Base-by-base conservation (phyloP, 2,329 filamentous ascomycete species). In the Cercospora beticola region DNA sequence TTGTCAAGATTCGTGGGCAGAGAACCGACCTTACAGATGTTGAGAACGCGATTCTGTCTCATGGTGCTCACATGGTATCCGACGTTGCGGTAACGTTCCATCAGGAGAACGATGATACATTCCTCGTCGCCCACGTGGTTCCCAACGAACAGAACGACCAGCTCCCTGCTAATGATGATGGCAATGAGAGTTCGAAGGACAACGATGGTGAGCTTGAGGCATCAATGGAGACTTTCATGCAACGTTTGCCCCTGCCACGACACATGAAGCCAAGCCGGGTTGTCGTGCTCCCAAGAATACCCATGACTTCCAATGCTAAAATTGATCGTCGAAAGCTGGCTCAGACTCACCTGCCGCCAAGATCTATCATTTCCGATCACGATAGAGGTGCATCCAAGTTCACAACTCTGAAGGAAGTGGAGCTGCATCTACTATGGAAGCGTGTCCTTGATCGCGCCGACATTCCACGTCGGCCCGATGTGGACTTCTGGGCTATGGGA, bases 21-120 rank as follows among this genome's bases (percentile, higher is more conserved):
- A 79, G 83, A 0, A 63, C 86, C 26, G 84, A 87, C 14, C 74
- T 87, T 0, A 72, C 76, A 3, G 86, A 87, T 6, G 78, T 86
- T n/a, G 80, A 80, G 61, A 66, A 67, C 4, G 68, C 66, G 10
- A 76, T 83, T 46, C 21, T 81, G 2, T 26, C 70, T 0, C 67
- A 70, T 18, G 71, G 78, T 0, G 60, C 69, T 2, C 74, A 76
- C 2, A 36, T 72, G 36, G 26, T 83, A 10, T 31, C 65, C 2
- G 72, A 78, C 1, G 75, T 77, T 10, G 70, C 77, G 1, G 74
- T 77, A 18, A 68, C 69, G 5, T 12, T 65, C 2, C 65, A 63
- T 49, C 52, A 65, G 52, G 16, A 67, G 21, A 65, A 76, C 8
- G 72, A 79, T 36, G 64, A 70, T 62, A 33, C 40, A 10, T 68